phyloP scores from a whole-genome alignment of 2,329 filamentous ascomycete genomes.

The Penicillium brevicompactum region DNA sequence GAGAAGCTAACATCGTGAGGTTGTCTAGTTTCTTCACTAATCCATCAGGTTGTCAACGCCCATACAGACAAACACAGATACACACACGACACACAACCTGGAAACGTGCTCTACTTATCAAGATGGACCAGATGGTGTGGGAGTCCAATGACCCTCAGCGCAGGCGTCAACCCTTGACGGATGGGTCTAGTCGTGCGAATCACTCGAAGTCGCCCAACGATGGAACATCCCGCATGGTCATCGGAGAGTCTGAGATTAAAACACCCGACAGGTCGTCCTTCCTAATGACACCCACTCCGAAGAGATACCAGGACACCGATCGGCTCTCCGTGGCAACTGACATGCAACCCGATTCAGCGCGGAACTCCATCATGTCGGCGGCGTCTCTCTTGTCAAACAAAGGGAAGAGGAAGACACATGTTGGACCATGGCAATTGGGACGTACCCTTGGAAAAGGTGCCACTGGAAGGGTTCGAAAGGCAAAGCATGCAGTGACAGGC shows the following conservation, averaged over 20 bases:
- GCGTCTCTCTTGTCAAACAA: slow-evolving; percentile 58
- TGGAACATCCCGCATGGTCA: slow-evolving; percentile 15
- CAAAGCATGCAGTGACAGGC: slow-evolving; percentile 75
- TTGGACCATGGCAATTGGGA: slow-evolving; percentile 92
- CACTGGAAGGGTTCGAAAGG: slow-evolving; percentile 82
- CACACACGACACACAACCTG: neutral
- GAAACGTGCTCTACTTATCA: neutral
- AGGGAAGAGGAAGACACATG: slow-evolving; percentile 67
- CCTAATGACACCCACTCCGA: slow-evolving; percentile 29
- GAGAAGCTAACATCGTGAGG: neutral
- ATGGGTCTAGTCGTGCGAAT: slow-evolving; percentile 24
- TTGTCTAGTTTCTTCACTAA: neutral
- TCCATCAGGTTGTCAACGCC: neutral
- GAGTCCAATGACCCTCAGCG: slow-evolving; percentile 19
- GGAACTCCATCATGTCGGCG: slow-evolving; percentile 57
- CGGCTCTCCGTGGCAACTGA: slow-evolving; percentile 56
- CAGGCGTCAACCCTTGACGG: slow-evolving; percentile 24
- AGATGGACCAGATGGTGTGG: slow-evolving; percentile 17
- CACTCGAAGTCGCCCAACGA: slow-evolving; percentile 16
- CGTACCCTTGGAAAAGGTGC: slow-evolving; percentile 87
- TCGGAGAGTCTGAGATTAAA: slow-evolving; percentile 22
- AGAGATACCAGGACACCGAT: slow-evolving; percentile 49
- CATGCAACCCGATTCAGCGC: slow-evolving; percentile 51
- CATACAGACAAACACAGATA: neutral
- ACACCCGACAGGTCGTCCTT: slow-evolving; percentile 31